Percentiles rank a stretch among this genome's conserved stretches.
These are phyloP conservation scores for Oryza meyeriana DNA, from an alignment of 176 grass and related monocot species.

Conservation along the genomic window DNA sequence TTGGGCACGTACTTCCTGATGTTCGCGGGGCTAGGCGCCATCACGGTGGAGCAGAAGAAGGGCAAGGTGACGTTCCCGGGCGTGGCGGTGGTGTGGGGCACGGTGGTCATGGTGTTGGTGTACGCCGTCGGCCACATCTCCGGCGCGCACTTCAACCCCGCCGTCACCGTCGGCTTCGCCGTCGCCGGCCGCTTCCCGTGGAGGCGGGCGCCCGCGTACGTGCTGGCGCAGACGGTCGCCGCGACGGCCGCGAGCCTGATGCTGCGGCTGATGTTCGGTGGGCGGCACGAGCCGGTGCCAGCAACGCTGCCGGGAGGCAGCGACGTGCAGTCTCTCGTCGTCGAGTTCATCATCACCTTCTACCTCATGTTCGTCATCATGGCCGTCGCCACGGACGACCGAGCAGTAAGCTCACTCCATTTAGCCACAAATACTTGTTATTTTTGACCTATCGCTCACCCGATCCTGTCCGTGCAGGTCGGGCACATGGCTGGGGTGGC, in stretches of 20 bases:
- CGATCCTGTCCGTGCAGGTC: background rate
- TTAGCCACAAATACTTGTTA: too few species aligned
- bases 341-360: conserved; percentile 79
- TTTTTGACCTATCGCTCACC: background rate
- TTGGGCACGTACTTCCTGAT: conserved; percentile 79
- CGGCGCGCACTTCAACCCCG: conserved; percentile 88
- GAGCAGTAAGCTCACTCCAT: conserved; percentile 28
- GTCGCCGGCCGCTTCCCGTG: conserved; percentile 63
- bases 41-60: conserved; percentile 47
- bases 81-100: conserved; percentile 68
- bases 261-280: conserved; percentile 59
- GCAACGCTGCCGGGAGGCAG: conserved; percentile 37
- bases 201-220: conserved; percentile 61
- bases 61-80: conserved; percentile 60
- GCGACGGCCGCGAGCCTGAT: conserved; percentile 42
- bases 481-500: conserved; percentile 51
- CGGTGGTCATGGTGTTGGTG: conserved; percentile 69
- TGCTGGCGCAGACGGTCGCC: conserved; percentile 37
- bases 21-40: conserved; percentile 63
- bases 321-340: conserved; percentile 47
- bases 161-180: conserved; percentile 77
- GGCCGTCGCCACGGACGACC: conserved; percentile 61
- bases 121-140: conserved; percentile 87
- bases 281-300: conserved; percentile 12
- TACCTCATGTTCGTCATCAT: conserved; percentile 87